These are phyloP conservation scores for Rhizophagus prolifer DNA, from an alignment of 192 early-diverging fungal species.

Conservation along the genomic window DNA sequence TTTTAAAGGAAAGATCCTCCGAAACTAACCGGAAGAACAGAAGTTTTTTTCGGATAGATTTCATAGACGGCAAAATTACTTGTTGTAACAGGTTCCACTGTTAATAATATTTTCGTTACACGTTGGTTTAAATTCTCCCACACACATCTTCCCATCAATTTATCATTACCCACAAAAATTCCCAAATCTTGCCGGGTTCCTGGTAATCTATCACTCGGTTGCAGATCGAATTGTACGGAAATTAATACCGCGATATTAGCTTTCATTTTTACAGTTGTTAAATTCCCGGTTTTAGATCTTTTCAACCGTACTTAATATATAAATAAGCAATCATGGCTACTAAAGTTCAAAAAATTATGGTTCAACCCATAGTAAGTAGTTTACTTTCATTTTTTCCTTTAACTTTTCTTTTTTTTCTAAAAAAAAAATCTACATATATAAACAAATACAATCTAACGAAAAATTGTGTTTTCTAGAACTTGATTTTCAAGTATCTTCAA, in stretches of 20 bases:
- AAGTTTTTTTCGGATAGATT: not conserved
- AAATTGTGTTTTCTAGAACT: conserved; percentile 56
- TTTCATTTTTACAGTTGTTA: too few species aligned
- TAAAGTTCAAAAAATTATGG: conserved; percentile 82
- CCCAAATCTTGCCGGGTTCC: not conserved
- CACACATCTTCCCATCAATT: not conserved
- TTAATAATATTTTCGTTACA: not conserved
- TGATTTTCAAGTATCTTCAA: conserved; percentile 96
- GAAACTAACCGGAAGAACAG: conserved; percentile 11
- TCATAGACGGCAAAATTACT: not conserved
- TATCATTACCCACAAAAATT: not conserved
- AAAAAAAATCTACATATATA: not conserved
- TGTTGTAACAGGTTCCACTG: not conserved
- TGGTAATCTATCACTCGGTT: too few species aligned
- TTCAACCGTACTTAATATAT: too few species aligned
- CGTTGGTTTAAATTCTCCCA: not conserved
- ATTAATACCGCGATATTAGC: not conserved
- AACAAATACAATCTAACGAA: not conserved
- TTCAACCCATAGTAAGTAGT: conserved; percentile 68
- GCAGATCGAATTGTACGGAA: not conserved
- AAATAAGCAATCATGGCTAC: conserved; percentile 43
- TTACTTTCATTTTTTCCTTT: not conserved
- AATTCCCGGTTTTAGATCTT: too few species aligned
- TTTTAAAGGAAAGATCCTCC: conserved; percentile 16
- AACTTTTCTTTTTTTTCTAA: not conserved